Conservation (phyloP, 306 rosid genomes). For the Trifolium fragiferum region DNA sequence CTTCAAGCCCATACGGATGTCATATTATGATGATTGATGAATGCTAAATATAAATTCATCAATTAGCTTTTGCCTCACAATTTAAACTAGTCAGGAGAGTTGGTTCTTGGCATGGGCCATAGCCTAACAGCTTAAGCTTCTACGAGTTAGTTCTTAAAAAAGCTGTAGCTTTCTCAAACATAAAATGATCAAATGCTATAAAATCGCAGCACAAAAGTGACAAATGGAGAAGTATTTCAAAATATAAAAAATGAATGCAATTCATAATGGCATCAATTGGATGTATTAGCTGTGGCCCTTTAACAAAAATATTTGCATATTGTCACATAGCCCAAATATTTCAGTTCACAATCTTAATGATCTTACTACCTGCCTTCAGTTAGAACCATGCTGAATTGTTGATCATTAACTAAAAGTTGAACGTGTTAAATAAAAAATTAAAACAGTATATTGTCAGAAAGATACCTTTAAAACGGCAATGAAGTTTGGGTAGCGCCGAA, state of each 20-base stretch:
- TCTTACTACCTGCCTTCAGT: background rate
- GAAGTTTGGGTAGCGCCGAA: conserved; percentile 82
- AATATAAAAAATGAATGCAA: conserved; percentile 8
- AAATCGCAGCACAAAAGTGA: conserved; percentile 6
- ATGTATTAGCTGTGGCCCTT: background rate
- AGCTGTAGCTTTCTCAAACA: conserved; percentile 29
- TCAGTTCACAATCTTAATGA: background rate
- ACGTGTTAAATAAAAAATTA: conserved; percentile 29
- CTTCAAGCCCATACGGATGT: conserved; percentile 13
- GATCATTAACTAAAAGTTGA: conserved; percentile 25
- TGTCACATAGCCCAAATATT: conserved; percentile 17
- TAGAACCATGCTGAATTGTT: conserved; percentile 1
- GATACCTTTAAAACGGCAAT: conserved; percentile 88
- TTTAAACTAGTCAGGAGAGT: background rate
- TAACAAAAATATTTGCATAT: conserved; percentile 6
- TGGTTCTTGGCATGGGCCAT: conserved; percentile 20
- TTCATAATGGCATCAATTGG: conserved; percentile 19
- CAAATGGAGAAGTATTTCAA: conserved; percentile 19
- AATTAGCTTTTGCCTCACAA: background rate
- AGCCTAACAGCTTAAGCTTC: conserved; percentile 15
- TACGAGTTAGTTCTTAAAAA: background rate
- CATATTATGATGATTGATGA: background rate
- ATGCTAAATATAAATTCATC: background rate
- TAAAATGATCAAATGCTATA: conserved; percentile 16
- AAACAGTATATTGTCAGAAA: conserved; percentile 23